A percentile compares a stretch with the other conserved stretches of the same genome.
phyloP scores from a whole-genome alignment of 257 asterid species.

The Cynanchum wilfordii region DNA sequence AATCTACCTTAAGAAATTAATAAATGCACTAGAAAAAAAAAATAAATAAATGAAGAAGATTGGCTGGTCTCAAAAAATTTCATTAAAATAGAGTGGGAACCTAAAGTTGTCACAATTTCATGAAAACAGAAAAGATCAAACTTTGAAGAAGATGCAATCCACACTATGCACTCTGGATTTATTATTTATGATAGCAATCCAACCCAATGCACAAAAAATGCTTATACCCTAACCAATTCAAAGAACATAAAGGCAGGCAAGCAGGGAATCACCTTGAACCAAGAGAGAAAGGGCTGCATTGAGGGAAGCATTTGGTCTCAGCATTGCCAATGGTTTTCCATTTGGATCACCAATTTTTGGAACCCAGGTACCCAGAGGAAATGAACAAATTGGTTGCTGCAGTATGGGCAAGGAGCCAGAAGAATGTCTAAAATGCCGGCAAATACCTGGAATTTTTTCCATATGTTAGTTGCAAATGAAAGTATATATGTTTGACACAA shows the following conservation, averaged over 20 bases:
- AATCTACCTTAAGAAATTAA: not conserved
- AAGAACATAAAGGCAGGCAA: slow-evolving; percentile 9
- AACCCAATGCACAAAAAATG: not conserved
- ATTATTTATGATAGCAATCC: not conserved
- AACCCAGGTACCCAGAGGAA: slow-evolving; percentile 76
- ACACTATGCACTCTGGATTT: not conserved
- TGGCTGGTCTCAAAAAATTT: not conserved
- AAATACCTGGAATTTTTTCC: slow-evolving; percentile 41
- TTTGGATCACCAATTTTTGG: slow-evolving; percentile 65
- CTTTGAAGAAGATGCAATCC: not conserved
- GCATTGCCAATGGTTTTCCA: slow-evolving; percentile 59
- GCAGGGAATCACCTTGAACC: slow-evolving; percentile 48
- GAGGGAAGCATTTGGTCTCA: slow-evolving; percentile 58
- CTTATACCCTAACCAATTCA: not conserved
- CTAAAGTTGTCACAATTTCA: not conserved
- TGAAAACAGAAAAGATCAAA: not conserved
- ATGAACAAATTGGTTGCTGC: slow-evolving; percentile 60
- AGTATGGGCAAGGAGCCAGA: slow-evolving; percentile 71
- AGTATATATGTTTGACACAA: slow-evolving; percentile 3
- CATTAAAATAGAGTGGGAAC: not conserved
- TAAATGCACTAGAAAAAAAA: not conserved
- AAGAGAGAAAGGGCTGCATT: slow-evolving; percentile 58
- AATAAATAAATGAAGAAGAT: too few relatives aligned
- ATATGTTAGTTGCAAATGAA: slow-evolving; percentile 16
- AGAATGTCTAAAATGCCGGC: slow-evolving; percentile 71